These are phyloP conservation scores for Debaryomycetaceae sp. DNA, from an alignment of 1,139 yeast species.

Conservation along the genomic window DNA sequence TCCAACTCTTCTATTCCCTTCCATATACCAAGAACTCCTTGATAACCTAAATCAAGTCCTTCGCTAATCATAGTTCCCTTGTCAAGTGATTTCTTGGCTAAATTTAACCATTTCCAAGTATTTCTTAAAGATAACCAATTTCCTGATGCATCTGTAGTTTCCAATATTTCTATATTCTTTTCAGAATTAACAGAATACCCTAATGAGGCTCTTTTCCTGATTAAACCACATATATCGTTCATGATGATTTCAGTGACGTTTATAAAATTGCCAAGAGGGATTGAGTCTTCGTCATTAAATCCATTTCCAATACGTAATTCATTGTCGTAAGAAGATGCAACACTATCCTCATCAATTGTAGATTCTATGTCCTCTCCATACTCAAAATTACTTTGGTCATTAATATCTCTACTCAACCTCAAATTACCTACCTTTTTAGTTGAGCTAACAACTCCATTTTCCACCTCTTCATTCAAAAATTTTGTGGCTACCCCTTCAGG, in stretches of 20 bases:
- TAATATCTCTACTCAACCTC: background rate
- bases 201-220: conserved; percentile 63
- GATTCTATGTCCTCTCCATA: conserved; percentile 1
- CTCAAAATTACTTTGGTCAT: background rate
- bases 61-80: conserved; percentile 69
- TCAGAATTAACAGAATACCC: conserved; percentile 77
- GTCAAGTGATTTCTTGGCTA: conserved; percentile 64
- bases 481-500: conserved; percentile 53
- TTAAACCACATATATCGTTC: conserved; percentile 64
- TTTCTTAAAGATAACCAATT: conserved; percentile 61
- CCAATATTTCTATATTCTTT: conserved; percentile 60
- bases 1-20: conserved; percentile 66
- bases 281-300: conserved; percentile 23
- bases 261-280: conserved; percentile 30
- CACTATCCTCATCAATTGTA: conserved; percentile 9
- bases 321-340: conserved; percentile 13
- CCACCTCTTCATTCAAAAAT: conserved; percentile 24
- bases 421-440: background rate
- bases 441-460: background rate
- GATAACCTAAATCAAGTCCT: conserved; percentile 74
- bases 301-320: conserved; percentile 12
- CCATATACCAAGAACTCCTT: conserved; percentile 92
- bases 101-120: conserved; percentile 87
- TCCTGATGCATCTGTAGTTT: conserved; percentile 49
- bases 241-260: conserved; percentile 41